Evolutionary conservation across 169 alveolate species (phyloP).

Genomic region (Babesia ovis): DNA sequence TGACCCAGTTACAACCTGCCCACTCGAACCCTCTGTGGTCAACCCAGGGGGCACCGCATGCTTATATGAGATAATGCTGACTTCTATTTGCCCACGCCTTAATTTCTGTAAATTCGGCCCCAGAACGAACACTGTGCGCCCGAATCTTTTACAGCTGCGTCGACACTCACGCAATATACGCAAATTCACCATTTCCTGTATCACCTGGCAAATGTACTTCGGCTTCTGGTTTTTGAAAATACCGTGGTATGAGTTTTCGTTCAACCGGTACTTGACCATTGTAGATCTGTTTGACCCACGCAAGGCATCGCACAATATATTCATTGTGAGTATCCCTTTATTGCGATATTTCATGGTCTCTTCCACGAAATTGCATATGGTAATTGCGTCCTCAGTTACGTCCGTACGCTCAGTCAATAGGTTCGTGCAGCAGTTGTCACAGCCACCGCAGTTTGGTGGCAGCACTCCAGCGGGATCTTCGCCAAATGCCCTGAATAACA

Average conservation of each 20-base stretch:
- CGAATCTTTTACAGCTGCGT: conserved; percentile 46
- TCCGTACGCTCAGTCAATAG: conserved; percentile 34
- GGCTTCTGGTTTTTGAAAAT: conserved; percentile 14
- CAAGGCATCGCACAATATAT: conserved; percentile 57
- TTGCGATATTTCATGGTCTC: conserved; percentile 30
- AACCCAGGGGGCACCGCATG: no score
- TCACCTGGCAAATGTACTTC: conserved; percentile 36
- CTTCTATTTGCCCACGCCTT: conserved; percentile 1
- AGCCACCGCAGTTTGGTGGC: conserved; percentile 39
- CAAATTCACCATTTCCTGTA: conserved; percentile 47
- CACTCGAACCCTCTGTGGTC: no score
- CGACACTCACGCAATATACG: conserved; percentile 47
- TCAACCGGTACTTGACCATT: conserved; percentile 36
- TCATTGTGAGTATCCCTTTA: conserved; percentile 53
- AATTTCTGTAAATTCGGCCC: conserved; percentile 43
- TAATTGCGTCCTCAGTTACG: conserved; percentile 51
- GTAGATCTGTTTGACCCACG: conserved; percentile 51
- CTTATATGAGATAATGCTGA: conserved; percentile 28
- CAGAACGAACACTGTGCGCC: conserved; percentile 48
- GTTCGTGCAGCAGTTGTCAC: conserved; percentile 63
- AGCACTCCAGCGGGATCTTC: conserved; percentile 43
- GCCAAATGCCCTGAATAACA: conserved; percentile 59
- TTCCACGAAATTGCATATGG: conserved; percentile 30
- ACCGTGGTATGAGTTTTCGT: conserved; percentile 57
- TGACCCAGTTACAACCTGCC: no score